These are phyloP conservation scores for Buddleja alternifolia DNA, from an alignment of 257 asterid genomes.

Conservation along the genomic window DNA sequence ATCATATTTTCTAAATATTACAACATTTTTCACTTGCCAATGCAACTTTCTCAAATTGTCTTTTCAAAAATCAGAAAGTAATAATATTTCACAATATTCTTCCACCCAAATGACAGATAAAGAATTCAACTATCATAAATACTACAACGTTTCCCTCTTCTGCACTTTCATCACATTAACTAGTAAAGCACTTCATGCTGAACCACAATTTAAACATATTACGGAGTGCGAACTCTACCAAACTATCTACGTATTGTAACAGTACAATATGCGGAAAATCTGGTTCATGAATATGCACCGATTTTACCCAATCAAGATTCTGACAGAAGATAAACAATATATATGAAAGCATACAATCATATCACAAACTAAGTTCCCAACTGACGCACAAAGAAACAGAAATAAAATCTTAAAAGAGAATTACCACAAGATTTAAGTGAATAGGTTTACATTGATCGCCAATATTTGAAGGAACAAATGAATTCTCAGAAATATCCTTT, in stretches of 20 bases:
- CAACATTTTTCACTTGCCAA: neutral
- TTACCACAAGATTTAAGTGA: conserved; percentile 91
- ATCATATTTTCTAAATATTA: neutral
- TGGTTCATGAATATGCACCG: neutral
- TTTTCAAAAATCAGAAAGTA: neutral
- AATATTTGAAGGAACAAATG: conserved; percentile 54
- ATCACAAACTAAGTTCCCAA: neutral
- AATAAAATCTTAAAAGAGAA: conserved; percentile 23
- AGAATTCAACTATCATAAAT: neutral
- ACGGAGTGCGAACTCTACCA: neutral
- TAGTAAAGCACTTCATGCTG: conserved; percentile 9
- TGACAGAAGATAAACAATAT: neutral
- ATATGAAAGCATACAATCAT: neutral
- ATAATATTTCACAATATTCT: conserved; percentile 8
- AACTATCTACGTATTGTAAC: conserved; percentile 8
- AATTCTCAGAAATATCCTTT: conserved; percentile 54
- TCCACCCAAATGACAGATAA: conserved; percentile 9
- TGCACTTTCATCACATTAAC: conserved; percentile 19
- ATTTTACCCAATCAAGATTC: neutral
- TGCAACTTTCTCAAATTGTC: neutral
- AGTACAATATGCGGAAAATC: neutral
- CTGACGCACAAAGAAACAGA: neutral
- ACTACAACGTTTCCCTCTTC: neutral
- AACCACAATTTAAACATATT: conserved; percentile 11
- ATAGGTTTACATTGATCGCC: conserved; percentile 77